Conservation (phyloP, 495 filamentous ascomycete species). For the Extremus antarcticus region DNA sequence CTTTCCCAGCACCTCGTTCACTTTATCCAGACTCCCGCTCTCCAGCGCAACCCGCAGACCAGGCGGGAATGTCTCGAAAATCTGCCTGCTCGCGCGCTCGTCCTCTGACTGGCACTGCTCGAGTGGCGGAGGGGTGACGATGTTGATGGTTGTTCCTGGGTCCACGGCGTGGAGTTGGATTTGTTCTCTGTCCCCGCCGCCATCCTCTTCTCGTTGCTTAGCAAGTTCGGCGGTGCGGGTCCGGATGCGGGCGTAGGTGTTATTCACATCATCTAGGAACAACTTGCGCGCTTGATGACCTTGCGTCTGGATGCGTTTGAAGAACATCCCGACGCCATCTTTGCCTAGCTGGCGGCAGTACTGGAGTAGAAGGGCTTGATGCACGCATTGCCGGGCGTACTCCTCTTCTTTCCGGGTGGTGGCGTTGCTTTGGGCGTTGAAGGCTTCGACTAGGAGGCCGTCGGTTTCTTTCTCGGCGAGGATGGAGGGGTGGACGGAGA, state of each 20-base stretch:
- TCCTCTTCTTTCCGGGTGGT: constrained; percentile 41
- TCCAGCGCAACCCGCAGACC: constrained; percentile 72
- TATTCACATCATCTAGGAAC: constrained; percentile 84
- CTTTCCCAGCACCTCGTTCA: constrained; percentile 89
- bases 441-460: constrained; percentile 79
- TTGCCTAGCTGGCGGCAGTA: constrained; percentile 83
- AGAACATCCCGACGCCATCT: constrained; percentile 87
- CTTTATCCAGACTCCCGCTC: constrained; percentile 76
- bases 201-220: constrained; percentile 53
- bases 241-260: constrained; percentile 73
- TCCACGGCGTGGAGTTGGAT: constrained; percentile 96
- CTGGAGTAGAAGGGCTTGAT: constrained; percentile 84
- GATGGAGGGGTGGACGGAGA: constrained; percentile 61
- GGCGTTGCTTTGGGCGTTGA: constrained; percentile 68
- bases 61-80: constrained; percentile 76
- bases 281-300: constrained; percentile 86
- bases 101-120: constrained; percentile 56
- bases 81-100: constrained; percentile 44
- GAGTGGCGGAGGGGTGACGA: constrained; percentile 43
- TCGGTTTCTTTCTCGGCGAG: constrained; percentile 83
- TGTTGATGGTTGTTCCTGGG: constrained; percentile 85
- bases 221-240: constrained; percentile 67
- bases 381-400: constrained; percentile 78
- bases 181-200: constrained; percentile 49
- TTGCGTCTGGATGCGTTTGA: constrained; percentile 84